phyloP scores from a whole-genome alignment of 352 stramenopile genomes.

The Pythium dissimile region DNA sequence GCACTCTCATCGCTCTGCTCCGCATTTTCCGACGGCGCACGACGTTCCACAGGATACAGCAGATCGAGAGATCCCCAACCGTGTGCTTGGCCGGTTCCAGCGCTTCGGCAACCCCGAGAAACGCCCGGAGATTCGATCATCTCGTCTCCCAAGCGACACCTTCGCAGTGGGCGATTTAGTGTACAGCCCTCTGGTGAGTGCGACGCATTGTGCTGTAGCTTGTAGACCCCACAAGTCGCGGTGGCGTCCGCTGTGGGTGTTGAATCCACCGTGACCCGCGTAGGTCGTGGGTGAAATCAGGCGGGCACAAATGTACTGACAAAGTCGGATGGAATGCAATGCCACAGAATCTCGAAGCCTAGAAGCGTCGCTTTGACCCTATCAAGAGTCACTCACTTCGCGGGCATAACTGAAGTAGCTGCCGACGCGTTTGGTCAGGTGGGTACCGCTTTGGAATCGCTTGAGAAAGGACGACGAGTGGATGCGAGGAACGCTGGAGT shows the following conservation, averaged over 20 bases:
- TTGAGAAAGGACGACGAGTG: too few relatives aligned
- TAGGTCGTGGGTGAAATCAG: too few relatives aligned
- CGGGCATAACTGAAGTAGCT: background rate
- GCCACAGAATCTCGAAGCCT: background rate
- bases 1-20: background rate
- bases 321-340: background rate
- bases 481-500: too few relatives aligned
- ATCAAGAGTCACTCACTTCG: background rate
- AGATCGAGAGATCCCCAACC: background rate
- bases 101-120: background rate
- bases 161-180: slow-evolving; percentile 18
- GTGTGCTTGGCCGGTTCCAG: background rate
- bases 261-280: too few relatives aligned
- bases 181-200: too few relatives aligned
- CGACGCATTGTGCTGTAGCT: too few relatives aligned
- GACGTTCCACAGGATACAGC: background rate
- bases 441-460: background rate
- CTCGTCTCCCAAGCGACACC: background rate
- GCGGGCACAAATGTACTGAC: background rate
- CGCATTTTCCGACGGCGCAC: background rate
- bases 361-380: background rate
- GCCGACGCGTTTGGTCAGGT: background rate
- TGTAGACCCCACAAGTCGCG: too few relatives aligned
- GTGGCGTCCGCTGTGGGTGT: too few relatives aligned
- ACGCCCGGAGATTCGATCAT: background rate